A percentile compares a stretch with the other conserved stretches of the same genome.
phyloP scores from a whole-genome alignment of 2,329 filamentous ascomycete species.

The Colletotrichum lini region DNA sequence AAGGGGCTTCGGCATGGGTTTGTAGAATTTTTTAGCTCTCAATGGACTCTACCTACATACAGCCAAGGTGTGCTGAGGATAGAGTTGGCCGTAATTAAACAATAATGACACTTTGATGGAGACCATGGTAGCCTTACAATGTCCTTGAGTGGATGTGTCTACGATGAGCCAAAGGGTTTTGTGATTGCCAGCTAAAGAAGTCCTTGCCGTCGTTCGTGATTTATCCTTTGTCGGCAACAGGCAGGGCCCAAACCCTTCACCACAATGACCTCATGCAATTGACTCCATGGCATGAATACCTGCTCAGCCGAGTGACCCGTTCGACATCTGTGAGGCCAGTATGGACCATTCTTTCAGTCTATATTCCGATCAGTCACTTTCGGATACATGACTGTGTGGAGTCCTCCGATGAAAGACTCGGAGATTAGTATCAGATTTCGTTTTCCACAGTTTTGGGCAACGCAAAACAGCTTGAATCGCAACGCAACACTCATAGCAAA shows the following conservation, averaged over 20 bases:
- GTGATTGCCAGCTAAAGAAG: neutral
- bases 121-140: neutral
- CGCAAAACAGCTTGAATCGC: too few species aligned
- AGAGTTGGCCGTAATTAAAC: neutral
- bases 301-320: neutral
- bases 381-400: too few species aligned
- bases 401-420: too few species aligned
- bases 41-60: neutral
- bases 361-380: neutral
- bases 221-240: neutral
- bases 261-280: neutral
- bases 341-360: neutral
- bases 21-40: slow-evolving; percentile 17
- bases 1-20: slow-evolving; percentile 1
- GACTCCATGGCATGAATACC: neutral
- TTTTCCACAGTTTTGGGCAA: too few species aligned
- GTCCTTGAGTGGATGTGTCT: neutral
- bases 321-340: neutral
- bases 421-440: too few species aligned
- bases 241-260: neutral
- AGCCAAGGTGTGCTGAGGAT: neutral
- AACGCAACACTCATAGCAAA: too few species aligned
- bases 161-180: neutral
- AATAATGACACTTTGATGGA: too few species aligned
- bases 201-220: neutral